Percentiles rank a stretch among this genome's conserved stretches.
These are phyloP conservation scores for Penicillium glabrum DNA, from an alignment of 2,329 filamentous ascomycete genomes.

Conservation along the genomic window DNA sequence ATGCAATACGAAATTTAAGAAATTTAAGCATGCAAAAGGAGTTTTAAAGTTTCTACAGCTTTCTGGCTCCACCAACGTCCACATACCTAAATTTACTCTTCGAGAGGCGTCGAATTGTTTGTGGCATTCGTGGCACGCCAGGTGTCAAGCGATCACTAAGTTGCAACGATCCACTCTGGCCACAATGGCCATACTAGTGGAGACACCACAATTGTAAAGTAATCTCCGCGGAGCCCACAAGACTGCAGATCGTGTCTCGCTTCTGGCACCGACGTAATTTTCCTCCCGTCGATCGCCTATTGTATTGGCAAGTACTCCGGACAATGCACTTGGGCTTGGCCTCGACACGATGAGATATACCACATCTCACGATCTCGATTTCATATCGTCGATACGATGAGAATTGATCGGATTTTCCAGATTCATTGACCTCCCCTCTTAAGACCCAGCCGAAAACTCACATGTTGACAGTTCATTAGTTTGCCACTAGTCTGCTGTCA, in stretches of 20 bases:
- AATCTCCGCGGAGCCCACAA: constrained; percentile 7
- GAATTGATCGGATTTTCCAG: not conserved
- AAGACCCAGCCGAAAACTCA: not conserved
- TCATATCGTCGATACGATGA: not conserved
- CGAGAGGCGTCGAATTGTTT: not conserved
- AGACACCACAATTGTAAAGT: constrained; percentile 9
- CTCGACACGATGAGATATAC: not conserved
- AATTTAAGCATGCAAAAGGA: not conserved
- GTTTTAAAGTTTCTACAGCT: not conserved
- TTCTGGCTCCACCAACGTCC: not conserved
- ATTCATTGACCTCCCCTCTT: not conserved
- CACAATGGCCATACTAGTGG: not conserved
- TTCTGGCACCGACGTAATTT: not conserved
- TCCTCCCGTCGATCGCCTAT: not conserved
- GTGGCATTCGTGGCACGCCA: not conserved
- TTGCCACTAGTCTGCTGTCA: not conserved
- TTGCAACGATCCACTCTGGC: not conserved
- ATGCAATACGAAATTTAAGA: not conserved
- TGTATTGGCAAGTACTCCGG: not conserved
- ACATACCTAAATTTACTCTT: not conserved
- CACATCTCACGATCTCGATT: not conserved
- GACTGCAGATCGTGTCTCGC: constrained; percentile 8
- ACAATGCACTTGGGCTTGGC: not conserved
- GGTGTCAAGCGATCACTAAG: not conserved
- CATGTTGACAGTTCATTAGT: not conserved